Conservation (phyloP, 1,284 basidiomycete species). For the Mycena citricolor region DNA sequence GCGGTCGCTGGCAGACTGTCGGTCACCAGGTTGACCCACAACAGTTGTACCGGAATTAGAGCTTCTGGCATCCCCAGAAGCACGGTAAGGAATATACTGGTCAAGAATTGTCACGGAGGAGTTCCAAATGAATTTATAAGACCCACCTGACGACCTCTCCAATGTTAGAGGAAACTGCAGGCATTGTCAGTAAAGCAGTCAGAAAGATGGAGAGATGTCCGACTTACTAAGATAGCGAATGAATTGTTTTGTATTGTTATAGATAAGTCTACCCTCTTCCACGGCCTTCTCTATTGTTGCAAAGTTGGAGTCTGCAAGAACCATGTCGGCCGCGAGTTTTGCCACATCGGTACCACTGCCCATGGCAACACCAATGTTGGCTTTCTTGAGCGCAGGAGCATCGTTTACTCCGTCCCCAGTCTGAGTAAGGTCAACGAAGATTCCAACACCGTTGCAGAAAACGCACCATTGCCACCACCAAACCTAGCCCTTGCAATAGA, state of each 20-base stretch:
- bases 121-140: slow-evolving; percentile 6
- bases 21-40: slow-evolving; percentile 96
- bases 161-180: slow-evolving; percentile 94
- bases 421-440: slow-evolving; percentile 37
- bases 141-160: slow-evolving; percentile 89
- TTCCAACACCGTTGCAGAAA: slow-evolving; percentile 6
- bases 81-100: slow-evolving; percentile 95
- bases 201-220: slow-evolving; percentile 28
- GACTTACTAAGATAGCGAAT: slow-evolving; percentile 84
- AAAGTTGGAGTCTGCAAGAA: slow-evolving; percentile 86
- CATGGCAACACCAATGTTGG: slow-evolving; percentile 77
- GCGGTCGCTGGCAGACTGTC: slow-evolving; percentile 98
- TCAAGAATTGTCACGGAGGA: slow-evolving; percentile 18
- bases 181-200: slow-evolving; percentile 29
- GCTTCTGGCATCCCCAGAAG: slow-evolving; percentile 98
- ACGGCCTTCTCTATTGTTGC: slow-evolving; percentile 95
- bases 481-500: slow-evolving; percentile 86
- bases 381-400: slow-evolving; percentile 68
- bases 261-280: slow-evolving; percentile 95
- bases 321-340: slow-evolving; percentile 97
- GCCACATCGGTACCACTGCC: slow-evolving; percentile 98
- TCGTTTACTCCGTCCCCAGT: slow-evolving; percentile 77
- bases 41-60: slow-evolving; percentile 93
- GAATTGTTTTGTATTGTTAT: slow-evolving; percentile 99
- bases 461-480: slow-evolving; percentile 96